Evolutionary conservation across 805 yeast genomes (phyloP).

Genomic region (Candida xyloterini): DNA sequence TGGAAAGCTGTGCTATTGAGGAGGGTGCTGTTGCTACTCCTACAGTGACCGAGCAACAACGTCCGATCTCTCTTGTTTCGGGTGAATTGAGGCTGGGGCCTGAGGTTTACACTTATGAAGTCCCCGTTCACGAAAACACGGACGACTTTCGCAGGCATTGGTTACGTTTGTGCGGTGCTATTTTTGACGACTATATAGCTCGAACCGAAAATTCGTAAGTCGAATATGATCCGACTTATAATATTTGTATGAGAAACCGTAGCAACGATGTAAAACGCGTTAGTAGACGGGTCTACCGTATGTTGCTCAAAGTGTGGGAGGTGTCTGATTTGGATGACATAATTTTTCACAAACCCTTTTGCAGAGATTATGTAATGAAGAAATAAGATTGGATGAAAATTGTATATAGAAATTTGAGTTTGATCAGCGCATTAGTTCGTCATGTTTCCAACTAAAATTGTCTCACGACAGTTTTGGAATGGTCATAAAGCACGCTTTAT

Average conservation of each 20-base stretch:
- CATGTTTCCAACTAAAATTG: slow-evolving; percentile 5
- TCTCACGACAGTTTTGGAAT: slow-evolving; percentile 2
- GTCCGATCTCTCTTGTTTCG: slow-evolving; percentile 3
- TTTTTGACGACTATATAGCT: slow-evolving; percentile 22
- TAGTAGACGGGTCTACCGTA: too few relatives aligned
- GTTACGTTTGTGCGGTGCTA: slow-evolving; percentile 18
- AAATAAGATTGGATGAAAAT: slow-evolving; percentile 7
- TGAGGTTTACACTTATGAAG: slow-evolving; percentile 20
- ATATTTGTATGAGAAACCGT: too few relatives aligned
- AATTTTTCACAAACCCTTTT: neutral
- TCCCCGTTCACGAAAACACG: slow-evolving; percentile 14
- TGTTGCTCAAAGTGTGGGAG: too few relatives aligned
- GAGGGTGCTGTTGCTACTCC: slow-evolving; percentile 21
- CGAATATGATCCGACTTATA: too few relatives aligned
- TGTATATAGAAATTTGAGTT: neutral
- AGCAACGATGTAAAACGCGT: too few relatives aligned
- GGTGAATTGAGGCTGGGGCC: slow-evolving; percentile 23
- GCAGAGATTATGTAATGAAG: slow-evolving; percentile 5
- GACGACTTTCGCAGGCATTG: slow-evolving; percentile 19
- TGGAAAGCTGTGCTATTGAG: slow-evolving; percentile 24
- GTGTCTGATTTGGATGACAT: neutral
- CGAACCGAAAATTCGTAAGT: slow-evolving; percentile 1
- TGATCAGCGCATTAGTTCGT: neutral
- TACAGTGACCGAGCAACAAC: neutral
- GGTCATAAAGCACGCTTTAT: neutral